Percentiles rank a stretch among this genome's conserved stretches.
phyloP scores from a whole-genome alignment of 176 grass and related monocot genomes.

The Oryza nivara region DNA sequence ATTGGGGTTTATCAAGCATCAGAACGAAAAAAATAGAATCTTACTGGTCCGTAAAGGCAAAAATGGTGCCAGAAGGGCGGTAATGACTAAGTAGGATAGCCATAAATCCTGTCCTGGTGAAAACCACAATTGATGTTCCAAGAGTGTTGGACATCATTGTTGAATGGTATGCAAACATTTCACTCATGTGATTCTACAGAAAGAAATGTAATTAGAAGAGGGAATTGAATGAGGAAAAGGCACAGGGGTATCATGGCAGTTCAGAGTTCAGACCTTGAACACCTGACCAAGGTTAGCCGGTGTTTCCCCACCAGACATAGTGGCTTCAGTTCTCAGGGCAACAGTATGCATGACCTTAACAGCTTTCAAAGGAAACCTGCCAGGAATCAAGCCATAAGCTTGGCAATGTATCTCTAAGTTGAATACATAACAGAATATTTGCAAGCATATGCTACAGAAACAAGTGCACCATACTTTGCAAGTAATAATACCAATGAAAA shows the following conservation, averaged over 20 bases:
- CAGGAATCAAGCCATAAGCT: slow-evolving; percentile 17
- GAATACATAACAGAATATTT: slow-evolving; percentile 20
- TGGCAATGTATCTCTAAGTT: neutral
- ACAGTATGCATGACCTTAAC: slow-evolving; percentile 99
- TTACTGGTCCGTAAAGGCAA: slow-evolving; percentile 98
- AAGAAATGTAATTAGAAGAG: slow-evolving; percentile 13
- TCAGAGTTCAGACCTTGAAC: slow-evolving; percentile 71
- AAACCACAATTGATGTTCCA: slow-evolving; percentile 92
- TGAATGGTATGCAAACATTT: slow-evolving; percentile 98
- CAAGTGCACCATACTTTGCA: neutral
- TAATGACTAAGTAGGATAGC: slow-evolving; percentile 96
- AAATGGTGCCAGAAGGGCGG: slow-evolving; percentile 92
- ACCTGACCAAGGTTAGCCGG: slow-evolving; percentile 78
- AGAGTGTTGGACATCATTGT: slow-evolving; percentile 99
- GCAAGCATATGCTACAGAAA: slow-evolving; percentile 24
- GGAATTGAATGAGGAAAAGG: slow-evolving; percentile 23
- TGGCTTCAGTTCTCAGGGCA: slow-evolving; percentile 87
- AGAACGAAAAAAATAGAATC: slow-evolving; percentile 24
- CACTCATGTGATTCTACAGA: slow-evolving; percentile 88
- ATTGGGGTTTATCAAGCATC: neutral
- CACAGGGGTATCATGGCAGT: slow-evolving; percentile 7
- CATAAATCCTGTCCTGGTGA: slow-evolving; percentile 96
- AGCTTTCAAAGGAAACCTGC: slow-evolving; percentile 98
- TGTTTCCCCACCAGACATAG: slow-evolving; percentile 66
- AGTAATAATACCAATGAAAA: neutral